Percentiles rank a stretch among this genome's conserved stretches.
These are phyloP conservation scores for Sesbania bispinosa DNA, from an alignment of 306 rosid species.

Conservation along the genomic window DNA sequence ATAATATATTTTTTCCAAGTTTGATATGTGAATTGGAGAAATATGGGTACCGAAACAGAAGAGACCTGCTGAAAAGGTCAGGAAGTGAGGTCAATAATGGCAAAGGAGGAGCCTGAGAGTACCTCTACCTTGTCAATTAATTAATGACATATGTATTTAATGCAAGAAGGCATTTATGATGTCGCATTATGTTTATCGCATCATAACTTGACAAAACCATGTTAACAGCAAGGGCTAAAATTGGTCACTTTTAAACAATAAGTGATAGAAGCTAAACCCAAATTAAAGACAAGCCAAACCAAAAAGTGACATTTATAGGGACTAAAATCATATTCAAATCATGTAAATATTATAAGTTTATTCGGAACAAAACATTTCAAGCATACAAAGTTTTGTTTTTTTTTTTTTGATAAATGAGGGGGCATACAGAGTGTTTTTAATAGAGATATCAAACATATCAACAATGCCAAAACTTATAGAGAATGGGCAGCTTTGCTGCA, in stretches of 20 bases:
- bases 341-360: background rate
- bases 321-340: background rate
- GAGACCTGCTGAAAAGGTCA: background rate
- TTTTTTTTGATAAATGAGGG: no score
- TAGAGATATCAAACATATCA: slow-evolving; percentile 8
- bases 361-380: slow-evolving; percentile 1
- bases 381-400: background rate
- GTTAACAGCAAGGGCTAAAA: background rate
- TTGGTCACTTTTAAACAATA: background rate
- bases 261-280: background rate
- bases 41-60: background rate
- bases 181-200: no score
- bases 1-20: no score
- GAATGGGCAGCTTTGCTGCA: background rate
- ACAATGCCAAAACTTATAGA: background rate
- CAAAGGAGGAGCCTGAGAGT: no score
- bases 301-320: background rate
- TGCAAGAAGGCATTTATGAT: background rate
- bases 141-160: background rate
- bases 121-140: background rate
- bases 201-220: background rate
- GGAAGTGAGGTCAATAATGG: background rate
- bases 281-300: background rate
- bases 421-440: no score
- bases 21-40: background rate